Conservation (phyloP, 768 basidiomycete species). For the Trametes punicea region DNA sequence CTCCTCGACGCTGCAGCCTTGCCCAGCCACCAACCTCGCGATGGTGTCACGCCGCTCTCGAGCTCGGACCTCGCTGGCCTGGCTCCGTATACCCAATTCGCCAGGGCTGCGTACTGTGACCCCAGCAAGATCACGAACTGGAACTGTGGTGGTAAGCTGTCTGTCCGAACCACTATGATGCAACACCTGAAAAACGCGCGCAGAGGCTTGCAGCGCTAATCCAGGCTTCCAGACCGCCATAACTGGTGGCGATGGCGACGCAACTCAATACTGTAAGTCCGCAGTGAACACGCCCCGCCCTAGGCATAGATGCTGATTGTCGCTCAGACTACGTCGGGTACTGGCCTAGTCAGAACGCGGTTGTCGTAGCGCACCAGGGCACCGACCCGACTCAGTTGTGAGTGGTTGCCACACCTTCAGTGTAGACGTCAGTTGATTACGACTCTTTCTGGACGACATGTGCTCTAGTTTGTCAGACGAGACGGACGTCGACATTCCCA, state of each 20-base stretch:
- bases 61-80: slow-evolving; percentile 35
- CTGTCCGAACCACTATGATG: too few relatives aligned
- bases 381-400: slow-evolving; percentile 56
- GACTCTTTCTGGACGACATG: neutral
- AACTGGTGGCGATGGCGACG: slow-evolving; percentile 50
- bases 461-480: slow-evolving; percentile 43
- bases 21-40: slow-evolving; percentile 4
- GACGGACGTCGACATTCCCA: slow-evolving; percentile 45
- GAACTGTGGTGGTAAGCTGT: slow-evolving; percentile 36
- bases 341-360: slow-evolving; percentile 45
- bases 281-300: neutral
- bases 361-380: slow-evolving; percentile 62
- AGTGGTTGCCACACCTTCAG: slow-evolving; percentile 18
- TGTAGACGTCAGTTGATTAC: neutral
- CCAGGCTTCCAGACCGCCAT: slow-evolving; percentile 39
- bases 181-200: too few relatives aligned
- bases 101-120: slow-evolving; percentile 53
- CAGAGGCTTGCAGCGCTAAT: slow-evolving; percentile 40
- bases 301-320: neutral
- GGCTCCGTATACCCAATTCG: slow-evolving; percentile 48
- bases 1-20: neutral
- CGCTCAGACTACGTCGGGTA: slow-evolving; percentile 52
- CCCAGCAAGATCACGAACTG: slow-evolving; percentile 37
- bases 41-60: slow-evolving; percentile 26
- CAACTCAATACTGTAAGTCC: slow-evolving; percentile 44